Base-by-base conservation (phyloP, 1,284 basidiomycete genomes). In the Apiotrichum brassicae region DNA sequence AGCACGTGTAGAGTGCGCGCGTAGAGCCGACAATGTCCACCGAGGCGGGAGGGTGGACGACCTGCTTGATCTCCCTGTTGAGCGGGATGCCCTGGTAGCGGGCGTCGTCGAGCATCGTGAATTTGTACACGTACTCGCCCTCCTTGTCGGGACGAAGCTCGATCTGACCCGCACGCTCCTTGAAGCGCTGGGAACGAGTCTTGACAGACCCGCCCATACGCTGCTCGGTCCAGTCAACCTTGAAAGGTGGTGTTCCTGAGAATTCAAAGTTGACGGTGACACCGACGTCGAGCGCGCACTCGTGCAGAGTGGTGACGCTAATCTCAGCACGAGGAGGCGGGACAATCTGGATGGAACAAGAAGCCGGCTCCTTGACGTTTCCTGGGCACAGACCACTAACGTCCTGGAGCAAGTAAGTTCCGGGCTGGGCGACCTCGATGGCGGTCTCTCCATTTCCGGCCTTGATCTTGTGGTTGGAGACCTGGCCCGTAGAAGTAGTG, bases 201-300 rank as follows among this genome's bases (percentile, higher is more conserved):
- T 84, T 76, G 6, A 81, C 71, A 5, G 77, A 73, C 60, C 84
- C 81, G 24, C 82, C 79, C 68, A 88, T 81, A 45, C 84, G 80
- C 66, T 87, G 82, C 60, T 83, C 80, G 26, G 78, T 81, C 75
- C 92, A 91, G 67, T 82, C 82, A 6, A 93, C 80, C 41, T 78
- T 77, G 79, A 97, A 97, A 2, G 94, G 94, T 28, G 92, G 86
- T 2, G 83, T 86, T 19, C 94, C 94, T 36, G 85, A 87, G 38
- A 97, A 78, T 43, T 92, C 81, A 39, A 97, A 82, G 13, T 85
- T 82, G 6, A 88, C 89, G 23, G 85, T 85, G 43, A 94, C 86
- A 9, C 94, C 94, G 23, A 88, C 92, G 59, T 97, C 91, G 13
- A 92, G 90, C 30, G 90, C 91, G 68, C 89, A 91, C 76, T 92